phyloP scores from a whole-genome alignment of 179 eudicot genomes.

The Dionaea muscipula region DNA sequence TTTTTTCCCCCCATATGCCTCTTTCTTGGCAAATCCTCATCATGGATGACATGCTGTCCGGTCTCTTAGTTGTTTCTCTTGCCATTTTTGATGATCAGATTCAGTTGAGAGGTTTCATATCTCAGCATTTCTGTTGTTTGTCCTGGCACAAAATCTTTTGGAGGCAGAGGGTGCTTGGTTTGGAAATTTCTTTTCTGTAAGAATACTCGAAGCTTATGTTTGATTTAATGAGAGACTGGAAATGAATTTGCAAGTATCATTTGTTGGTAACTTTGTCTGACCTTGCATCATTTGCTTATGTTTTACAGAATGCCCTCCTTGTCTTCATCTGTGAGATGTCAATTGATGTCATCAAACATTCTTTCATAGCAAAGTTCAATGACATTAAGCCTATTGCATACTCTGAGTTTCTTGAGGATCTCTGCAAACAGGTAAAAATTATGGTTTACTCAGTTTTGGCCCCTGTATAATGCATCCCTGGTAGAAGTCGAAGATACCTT shows the following conservation, averaged over 20 bases:
- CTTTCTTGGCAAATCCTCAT: background rate
- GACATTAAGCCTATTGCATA: constrained; percentile 73
- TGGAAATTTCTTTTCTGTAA: constrained; percentile 67
- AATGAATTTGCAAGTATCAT: too few species aligned
- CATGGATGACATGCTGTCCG: constrained; percentile 1
- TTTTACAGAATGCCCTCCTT: constrained; percentile 75
- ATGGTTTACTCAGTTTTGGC: background rate
- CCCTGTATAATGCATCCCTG: too few species aligned
- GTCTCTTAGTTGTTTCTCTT: constrained; percentile 6
- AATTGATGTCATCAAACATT: constrained; percentile 85
- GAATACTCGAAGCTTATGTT: constrained; percentile 11
- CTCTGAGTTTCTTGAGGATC: constrained; percentile 96
- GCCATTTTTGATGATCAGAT: constrained; percentile 41
- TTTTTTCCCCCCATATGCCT: too few species aligned
- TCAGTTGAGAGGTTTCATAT: constrained; percentile 95
- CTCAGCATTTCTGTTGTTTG: constrained; percentile 73
- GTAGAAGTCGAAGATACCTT: too few species aligned
- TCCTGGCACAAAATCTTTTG: constrained; percentile 83
- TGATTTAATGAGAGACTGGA: background rate
- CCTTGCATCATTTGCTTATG: constrained; percentile 8
- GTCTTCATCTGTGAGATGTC: constrained; percentile 71
- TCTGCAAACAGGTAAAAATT: constrained; percentile 77
- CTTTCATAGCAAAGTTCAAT: constrained; percentile 87
- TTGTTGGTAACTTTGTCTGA: background rate
- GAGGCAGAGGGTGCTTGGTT: constrained; percentile 99